These are phyloP conservation scores for Sphaerulina vaccinii DNA, from an alignment of 2,329 filamentous ascomycete genomes.

Conservation along the genomic window DNA sequence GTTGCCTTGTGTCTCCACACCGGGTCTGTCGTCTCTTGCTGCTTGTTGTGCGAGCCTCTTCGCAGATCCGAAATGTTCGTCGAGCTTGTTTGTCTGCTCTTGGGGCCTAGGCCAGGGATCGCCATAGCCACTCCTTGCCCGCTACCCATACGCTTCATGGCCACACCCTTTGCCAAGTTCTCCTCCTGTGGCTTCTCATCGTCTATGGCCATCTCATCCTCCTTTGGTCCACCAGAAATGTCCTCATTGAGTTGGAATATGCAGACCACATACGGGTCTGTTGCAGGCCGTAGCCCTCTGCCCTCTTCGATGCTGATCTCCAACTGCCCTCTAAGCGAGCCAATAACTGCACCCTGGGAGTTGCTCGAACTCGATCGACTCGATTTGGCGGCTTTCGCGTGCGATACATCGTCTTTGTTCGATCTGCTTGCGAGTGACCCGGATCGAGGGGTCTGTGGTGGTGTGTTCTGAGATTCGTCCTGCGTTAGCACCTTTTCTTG, in stretches of 20 bases:
- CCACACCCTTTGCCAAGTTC: conserved; percentile 50
- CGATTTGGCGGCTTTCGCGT: conserved; percentile 35
- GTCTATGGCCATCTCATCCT: conserved; percentile 50
- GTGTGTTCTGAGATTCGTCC: conserved; percentile 81
- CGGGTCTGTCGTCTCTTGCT: conserved; percentile 73
- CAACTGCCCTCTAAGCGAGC: conserved; percentile 78
- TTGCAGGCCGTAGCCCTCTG: conserved; percentile 74
- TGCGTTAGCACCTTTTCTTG: conserved; percentile 78
- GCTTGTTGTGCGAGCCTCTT: conserved; percentile 48
- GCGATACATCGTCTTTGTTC: conserved; percentile 27
- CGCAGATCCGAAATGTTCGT: conserved; percentile 72
- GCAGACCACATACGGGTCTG: conserved; percentile 91
- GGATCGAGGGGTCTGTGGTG: conserved; percentile 84
- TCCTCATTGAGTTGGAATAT: conserved; percentile 97
- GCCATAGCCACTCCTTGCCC: conserved; percentile 84
- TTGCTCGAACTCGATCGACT: conserved; percentile 37
- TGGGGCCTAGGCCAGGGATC: conserved; percentile 85
- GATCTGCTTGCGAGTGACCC: conserved; percentile 64
- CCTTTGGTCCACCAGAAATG: conserved; percentile 80
- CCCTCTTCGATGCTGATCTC: conserved; percentile 87
- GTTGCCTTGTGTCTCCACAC: conserved; percentile 94
- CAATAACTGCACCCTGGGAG: conserved; percentile 56
- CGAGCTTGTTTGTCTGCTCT: conserved; percentile 93
- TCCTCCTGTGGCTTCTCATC: conserved; percentile 51
- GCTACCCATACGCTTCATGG: conserved; percentile 62